Evolutionary conservation across 75 land plant genomes (phyloP).

Genomic region (Pseudotsuga menziesii): DNA sequence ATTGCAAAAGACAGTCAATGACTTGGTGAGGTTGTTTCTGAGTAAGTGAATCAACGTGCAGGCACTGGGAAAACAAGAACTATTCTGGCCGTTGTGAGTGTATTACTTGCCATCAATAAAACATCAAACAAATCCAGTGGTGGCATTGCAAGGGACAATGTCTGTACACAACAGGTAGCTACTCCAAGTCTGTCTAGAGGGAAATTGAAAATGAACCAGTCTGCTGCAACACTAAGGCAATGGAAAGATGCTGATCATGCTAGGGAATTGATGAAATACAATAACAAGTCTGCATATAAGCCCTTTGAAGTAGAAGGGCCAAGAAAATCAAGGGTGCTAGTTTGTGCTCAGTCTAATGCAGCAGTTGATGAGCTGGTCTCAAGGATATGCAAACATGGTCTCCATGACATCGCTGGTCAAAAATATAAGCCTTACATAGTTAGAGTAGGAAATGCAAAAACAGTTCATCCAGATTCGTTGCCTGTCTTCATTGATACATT

Average conservation of each 20-base stretch:
- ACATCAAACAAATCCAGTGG: neutral
- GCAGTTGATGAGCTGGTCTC: constrained; percentile 94
- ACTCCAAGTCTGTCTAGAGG: neutral
- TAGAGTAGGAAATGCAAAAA: constrained; percentile 81
- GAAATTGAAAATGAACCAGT: constrained; percentile 23
- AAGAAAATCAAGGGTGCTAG: constrained; percentile 57
- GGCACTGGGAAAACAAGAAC: constrained; percentile 97
- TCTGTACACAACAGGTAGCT: neutral
- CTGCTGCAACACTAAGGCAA: constrained; percentile 73
- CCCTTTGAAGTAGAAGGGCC: constrained; percentile 15
- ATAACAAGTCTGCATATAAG: constrained; percentile 13
- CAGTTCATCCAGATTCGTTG: constrained; percentile 83
- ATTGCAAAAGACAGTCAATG: neutral
- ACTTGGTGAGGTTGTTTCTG: neutral
- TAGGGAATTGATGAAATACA: constrained; percentile 44
- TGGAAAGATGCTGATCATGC: constrained; percentile 96
- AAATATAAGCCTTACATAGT: constrained; percentile 78
- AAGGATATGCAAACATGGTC: constrained; percentile 68
- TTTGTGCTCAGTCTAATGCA: constrained; percentile 99
- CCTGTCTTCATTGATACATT: constrained; percentile 92
- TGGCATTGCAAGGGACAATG: neutral
- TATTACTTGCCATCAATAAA: constrained; percentile 42
- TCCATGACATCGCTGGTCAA: constrained; percentile 62
- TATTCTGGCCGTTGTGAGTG: constrained; percentile 85
- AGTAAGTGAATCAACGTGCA: constrained; percentile 12